Percentiles rank a stretch among this genome's conserved stretches.
phyloP scores from a whole-genome alignment of 1,284 basidiomycete genomes.

The Ganoderma leucocontextum region DNA sequence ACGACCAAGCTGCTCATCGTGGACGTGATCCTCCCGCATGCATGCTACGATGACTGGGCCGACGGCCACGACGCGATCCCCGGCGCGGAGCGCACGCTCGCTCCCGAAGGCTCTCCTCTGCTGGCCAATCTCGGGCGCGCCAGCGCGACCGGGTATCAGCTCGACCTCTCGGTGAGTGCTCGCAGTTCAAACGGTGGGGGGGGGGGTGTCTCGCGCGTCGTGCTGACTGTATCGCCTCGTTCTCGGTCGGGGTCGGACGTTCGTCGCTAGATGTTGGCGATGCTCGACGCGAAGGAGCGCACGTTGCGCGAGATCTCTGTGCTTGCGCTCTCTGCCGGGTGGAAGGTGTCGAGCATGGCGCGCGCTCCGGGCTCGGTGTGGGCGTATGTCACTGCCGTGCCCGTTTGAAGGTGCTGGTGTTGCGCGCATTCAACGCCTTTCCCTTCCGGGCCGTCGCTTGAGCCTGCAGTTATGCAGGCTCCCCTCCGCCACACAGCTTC shows the following conservation, averaged over 20 bases:
- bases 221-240: background rate
- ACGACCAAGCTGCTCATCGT: slow-evolving; percentile 26
- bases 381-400: slow-evolving; percentile 70
- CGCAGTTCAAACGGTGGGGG: background rate
- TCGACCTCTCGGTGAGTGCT: slow-evolving; percentile 69
- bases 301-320: slow-evolving; percentile 70
- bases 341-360: slow-evolving; percentile 62
- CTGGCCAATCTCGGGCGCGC: slow-evolving; percentile 76
- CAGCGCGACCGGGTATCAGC: slow-evolving; percentile 72
- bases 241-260: too few species aligned
- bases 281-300: slow-evolving; percentile 75
- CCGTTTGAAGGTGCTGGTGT: slow-evolving; percentile 40
- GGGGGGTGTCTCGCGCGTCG: background rate
- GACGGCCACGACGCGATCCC: slow-evolving; percentile 39
- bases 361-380: slow-evolving; percentile 64
- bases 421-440: background rate
- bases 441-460: too few species aligned
- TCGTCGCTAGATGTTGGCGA: slow-evolving; percentile 62
- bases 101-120: slow-evolving; percentile 58
- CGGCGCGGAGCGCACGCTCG: slow-evolving; percentile 42
- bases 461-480: too few species aligned
- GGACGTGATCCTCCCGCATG: slow-evolving; percentile 23
- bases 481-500: too few species aligned
- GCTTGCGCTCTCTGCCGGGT: slow-evolving; percentile 67
- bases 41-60: slow-evolving; percentile 23